Evolutionary conservation across 345 rosid genomes (phyloP).

Genomic region (Erysimum cheiranthoides): DNA sequence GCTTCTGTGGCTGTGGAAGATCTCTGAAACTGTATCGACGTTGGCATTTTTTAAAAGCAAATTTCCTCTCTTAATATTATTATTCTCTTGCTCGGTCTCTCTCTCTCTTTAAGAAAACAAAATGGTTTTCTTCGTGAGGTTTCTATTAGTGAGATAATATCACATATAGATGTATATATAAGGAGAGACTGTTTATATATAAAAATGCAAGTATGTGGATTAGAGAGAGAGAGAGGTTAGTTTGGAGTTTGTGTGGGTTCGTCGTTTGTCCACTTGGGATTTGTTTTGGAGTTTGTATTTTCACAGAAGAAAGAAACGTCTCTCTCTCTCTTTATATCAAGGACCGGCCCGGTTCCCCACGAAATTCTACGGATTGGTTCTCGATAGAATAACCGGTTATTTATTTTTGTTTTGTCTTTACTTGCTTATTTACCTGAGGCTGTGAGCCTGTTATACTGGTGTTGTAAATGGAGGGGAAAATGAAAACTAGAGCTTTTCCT

Average conservation of each 20-base stretch:
- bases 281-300: constrained; percentile 45
- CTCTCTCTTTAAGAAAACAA: neutral
- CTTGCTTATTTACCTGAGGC: neutral
- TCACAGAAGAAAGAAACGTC: constrained; percentile 24
- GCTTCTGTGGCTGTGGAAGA: constrained; percentile 38
- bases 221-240: constrained; percentile 35
- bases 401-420: neutral
- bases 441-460: neutral
- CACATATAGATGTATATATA: neutral
- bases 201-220: constrained; percentile 45
- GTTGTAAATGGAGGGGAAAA: neutral
- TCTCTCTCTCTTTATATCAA: constrained; percentile 12
- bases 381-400: constrained; percentile 25
- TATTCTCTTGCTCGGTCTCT: constrained; percentile 16
- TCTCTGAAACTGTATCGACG: constrained; percentile 60
- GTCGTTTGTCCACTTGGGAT: constrained; percentile 53
- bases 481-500: neutral
- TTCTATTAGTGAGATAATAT: constrained; percentile 24
- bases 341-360: constrained; percentile 36
- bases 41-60: constrained; percentile 57
- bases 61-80: neutral
- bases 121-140: constrained; percentile 34
- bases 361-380: constrained; percentile 17
- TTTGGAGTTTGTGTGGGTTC: constrained; percentile 36
- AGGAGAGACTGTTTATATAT: constrained; percentile 15